Conservation (phyloP, 2,329 filamentous ascomycete species). For the Monilinia laxa region DNA sequence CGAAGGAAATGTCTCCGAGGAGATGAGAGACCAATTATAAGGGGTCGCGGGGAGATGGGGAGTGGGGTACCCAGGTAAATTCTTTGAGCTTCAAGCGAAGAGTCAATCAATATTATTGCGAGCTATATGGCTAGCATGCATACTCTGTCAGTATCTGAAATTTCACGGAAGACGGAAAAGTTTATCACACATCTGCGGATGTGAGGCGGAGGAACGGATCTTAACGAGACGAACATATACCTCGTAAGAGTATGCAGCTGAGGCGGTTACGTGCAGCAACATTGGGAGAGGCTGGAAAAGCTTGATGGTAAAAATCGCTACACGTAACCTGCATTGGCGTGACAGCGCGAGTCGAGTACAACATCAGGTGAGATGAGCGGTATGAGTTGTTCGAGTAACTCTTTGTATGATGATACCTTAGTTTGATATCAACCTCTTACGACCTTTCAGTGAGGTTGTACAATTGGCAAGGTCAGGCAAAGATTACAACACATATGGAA, state of each 20-base stretch:
- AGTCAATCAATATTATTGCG: background rate
- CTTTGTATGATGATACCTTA: background rate
- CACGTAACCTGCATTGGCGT: background rate
- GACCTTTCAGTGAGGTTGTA: background rate
- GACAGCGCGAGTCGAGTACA: background rate
- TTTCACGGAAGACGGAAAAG: background rate
- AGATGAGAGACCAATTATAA: background rate
- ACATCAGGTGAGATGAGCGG: background rate
- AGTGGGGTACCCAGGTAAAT: conserved; percentile 1
- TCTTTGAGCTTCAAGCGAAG: background rate
- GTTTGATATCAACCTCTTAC: background rate
- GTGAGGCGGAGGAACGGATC: background rate
- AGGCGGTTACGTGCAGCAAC: conserved; percentile 1
- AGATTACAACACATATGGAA: no score
- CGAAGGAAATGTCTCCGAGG: background rate
- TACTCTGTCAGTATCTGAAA: conserved; percentile 13
- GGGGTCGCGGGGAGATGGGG: conserved; percentile 1
- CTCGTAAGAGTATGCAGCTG: conserved; percentile 8
- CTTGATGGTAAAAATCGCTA: background rate
- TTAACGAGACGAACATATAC: background rate
- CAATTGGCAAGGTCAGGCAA: background rate
- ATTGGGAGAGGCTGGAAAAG: background rate
- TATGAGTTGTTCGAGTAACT: background rate
- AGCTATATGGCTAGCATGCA: conserved; percentile 8
- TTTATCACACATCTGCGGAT: background rate